These are phyloP conservation scores for Stenogyne calaminthoides DNA, from an alignment of 305 asterid genomes.

Conservation along the genomic window DNA sequence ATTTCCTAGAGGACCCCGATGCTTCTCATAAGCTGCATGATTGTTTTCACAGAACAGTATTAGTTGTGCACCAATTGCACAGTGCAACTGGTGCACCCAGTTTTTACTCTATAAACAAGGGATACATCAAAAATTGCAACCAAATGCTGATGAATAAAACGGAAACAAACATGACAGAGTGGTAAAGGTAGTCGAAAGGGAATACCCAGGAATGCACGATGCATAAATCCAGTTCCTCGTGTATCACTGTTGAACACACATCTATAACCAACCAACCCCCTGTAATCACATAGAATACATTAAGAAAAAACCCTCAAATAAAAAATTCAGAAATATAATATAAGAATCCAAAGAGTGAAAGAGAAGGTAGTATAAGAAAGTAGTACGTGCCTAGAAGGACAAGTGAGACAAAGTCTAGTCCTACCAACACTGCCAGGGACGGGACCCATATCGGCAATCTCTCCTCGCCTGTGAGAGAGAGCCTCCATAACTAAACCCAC, in stretches of 20 bases:
- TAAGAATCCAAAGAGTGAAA: constrained; percentile 9
- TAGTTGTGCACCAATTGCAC: too few species aligned
- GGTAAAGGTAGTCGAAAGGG: constrained; percentile 22
- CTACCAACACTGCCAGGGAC: constrained; percentile 93
- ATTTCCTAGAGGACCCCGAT: constrained; percentile 95
- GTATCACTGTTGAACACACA: constrained; percentile 96
- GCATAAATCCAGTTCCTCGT: constrained; percentile 99
- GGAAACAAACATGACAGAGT: constrained; percentile 20
- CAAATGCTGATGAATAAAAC: constrained; percentile 13
- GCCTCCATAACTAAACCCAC: constrained; percentile 97
- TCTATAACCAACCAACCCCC: constrained; percentile 99
- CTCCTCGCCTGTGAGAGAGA: constrained; percentile 93
- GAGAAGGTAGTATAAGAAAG: constrained; percentile 29
- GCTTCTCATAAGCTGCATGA: constrained; percentile 71
- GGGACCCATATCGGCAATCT: constrained; percentile 94
- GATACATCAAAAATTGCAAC: not conserved
- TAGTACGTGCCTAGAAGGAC: constrained; percentile 84
- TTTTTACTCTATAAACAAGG: not conserved
- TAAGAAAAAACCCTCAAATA: not conserved
- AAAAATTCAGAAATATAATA: constrained; percentile 2
- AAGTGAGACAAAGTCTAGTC: constrained; percentile 83
- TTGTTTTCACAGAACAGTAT: too few species aligned
- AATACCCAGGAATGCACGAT: constrained; percentile 95
- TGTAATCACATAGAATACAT: constrained; percentile 37
- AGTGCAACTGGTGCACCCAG: too few species aligned